Evolutionary conservation across 805 yeast genomes (phyloP), one percentile per base, ranked within the genome.

Genomic region (Lachancea nothofagi): DNA sequence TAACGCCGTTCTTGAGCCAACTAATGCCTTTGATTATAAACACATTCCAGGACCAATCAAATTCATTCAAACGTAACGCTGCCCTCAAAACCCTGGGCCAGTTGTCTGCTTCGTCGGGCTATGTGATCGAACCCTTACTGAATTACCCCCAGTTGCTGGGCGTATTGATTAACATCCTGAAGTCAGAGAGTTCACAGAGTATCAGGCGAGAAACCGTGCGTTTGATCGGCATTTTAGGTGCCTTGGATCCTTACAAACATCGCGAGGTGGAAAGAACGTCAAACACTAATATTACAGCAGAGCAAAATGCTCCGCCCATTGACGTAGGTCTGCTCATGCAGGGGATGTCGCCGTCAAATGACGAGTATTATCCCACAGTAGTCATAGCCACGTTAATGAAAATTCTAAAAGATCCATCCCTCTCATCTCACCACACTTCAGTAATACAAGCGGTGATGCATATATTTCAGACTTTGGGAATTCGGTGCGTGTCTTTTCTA

Each of bases 381-480:
- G 97, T 90, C 1, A 85, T 93, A 31, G 79, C 79, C 32, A 85
- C 89, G 5, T 65, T 93, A 45, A 74, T 89, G 78, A 85, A 81
- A 44, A 82, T 93, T 14, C 64, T 93, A 30, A 81, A 82, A 48
- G 98, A 93, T 59, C 77, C 84, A 0, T 85, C 97, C 0, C 69
- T 90, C 41, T 80, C 86, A 7, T 70, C 83, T 0, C 95, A 89
- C 55, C 97, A 93, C 57, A 83, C 89, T 2, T 81, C 86, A 14
- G 95, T 88, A 20, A 85, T 89, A n/a, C 96, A 89, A 52, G 94
- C 97, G 0, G 82, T 93, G 30, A 83, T 88, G 75, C 80, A 83
- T 50, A 89, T 93, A 33, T 89, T 89, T 69, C 87, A 84, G 59
- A 82, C 94, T 1, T 68, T 93, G 45, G 96, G 97, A 0, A 68